phyloP scores from a whole-genome alignment of 371 early-diverging fungal species.

The Amoeboaphelidium protococcarum region DNA sequence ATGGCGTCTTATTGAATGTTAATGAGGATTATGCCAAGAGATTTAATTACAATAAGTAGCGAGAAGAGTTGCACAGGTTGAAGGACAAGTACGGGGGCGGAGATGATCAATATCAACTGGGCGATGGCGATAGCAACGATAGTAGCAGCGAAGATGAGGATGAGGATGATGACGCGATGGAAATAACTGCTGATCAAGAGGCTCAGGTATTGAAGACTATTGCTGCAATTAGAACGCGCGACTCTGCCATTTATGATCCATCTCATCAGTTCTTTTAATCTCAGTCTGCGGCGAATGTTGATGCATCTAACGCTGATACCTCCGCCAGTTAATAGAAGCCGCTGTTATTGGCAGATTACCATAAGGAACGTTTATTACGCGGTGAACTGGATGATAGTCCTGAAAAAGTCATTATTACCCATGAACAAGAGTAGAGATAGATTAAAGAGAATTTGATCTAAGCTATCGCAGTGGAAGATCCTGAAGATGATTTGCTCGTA shows the following conservation, averaged over 20 bases:
- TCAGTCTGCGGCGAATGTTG: not conserved
- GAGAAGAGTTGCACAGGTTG: conserved; percentile 24
- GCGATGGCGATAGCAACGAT: conserved; percentile 9
- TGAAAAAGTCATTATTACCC: too few species aligned
- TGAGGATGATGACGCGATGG: conserved; percentile 64
- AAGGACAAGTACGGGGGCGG: conserved; percentile 8
- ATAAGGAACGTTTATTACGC: conserved; percentile 38
- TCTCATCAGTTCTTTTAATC: conserved; percentile 34
- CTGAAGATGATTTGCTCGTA: too few species aligned
- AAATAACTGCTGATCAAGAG: conserved; percentile 65
- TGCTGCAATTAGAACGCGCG: conserved; percentile 38
- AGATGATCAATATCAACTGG: too few species aligned
- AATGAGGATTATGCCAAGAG: conserved; percentile 29
- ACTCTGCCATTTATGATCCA: conserved; percentile 55
- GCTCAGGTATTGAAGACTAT: conserved; percentile 74
- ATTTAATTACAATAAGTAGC: conserved; percentile 27
- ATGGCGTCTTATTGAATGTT: too few species aligned
- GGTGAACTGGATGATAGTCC: too few species aligned
- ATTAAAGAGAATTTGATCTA: too few species aligned
- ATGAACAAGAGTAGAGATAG: too few species aligned
- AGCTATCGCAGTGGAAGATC: too few species aligned
- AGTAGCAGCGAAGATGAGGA: conserved; percentile 17
- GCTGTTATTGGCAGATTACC: conserved; percentile 48
- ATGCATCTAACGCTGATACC: too few species aligned
- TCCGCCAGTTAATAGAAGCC: too few species aligned